phyloP scores from a whole-genome alignment of 331 rosid genomes.

The Quercus tomentella region DNA sequence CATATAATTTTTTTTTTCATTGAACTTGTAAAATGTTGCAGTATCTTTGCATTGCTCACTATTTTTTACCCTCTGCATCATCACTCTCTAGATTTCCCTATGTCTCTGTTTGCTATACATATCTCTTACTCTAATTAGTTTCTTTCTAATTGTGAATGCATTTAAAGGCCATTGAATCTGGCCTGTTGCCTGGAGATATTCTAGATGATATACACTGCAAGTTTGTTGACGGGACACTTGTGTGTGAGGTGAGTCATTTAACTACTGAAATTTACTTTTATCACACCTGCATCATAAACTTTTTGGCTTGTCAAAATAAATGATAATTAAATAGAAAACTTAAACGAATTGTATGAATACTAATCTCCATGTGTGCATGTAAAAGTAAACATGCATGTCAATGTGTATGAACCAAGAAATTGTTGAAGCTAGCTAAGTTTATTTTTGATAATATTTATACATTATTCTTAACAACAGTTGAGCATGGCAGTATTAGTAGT shows the following conservation, averaged over 20 bases:
- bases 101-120: not conserved
- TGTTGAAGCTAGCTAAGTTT: not conserved
- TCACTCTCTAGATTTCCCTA: not conserved
- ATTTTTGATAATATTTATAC: not conserved
- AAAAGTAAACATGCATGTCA: not conserved
- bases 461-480: not conserved
- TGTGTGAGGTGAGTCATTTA: slow-evolving; percentile 75
- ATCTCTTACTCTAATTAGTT: slow-evolving; percentile 16
- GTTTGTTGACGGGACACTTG: slow-evolving; percentile 75
- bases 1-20: not conserved
- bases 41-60: slow-evolving; percentile 14
- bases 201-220: slow-evolving; percentile 94
- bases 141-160: slow-evolving; percentile 17
- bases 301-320: not conserved
- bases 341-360: not conserved
- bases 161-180: slow-evolving; percentile 94
- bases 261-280: not conserved
- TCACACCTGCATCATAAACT: not conserved
- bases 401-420: not conserved
- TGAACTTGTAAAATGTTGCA: not conserved
- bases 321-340: not conserved
- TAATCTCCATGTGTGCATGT: not conserved
- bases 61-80: slow-evolving; percentile 18
- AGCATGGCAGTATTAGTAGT: not conserved
- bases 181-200: slow-evolving; percentile 92